These are phyloP conservation scores for Asterophora parasitica DNA, from an alignment of 768 basidiomycete genomes.

Conservation along the genomic window DNA sequence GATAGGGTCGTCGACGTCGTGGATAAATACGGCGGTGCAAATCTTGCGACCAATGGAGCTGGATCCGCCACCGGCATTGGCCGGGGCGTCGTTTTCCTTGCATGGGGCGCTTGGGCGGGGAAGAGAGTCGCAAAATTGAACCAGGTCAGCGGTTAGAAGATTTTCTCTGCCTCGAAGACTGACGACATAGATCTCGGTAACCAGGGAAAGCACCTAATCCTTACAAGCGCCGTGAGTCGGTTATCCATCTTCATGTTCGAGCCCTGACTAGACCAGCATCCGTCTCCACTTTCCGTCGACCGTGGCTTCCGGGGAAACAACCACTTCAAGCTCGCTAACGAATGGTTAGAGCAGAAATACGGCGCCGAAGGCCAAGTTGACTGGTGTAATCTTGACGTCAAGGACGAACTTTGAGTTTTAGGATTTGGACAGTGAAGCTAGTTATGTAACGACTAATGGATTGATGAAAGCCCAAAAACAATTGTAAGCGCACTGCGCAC, in stretches of 20 bases:
- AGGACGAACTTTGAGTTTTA: constrained; percentile 16
- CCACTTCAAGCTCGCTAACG: constrained; percentile 84
- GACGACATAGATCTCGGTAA: constrained; percentile 1
- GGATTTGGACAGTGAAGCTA: background rate
- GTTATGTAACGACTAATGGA: constrained; percentile 4
- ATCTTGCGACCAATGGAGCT: constrained; percentile 37
- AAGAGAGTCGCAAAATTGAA: constrained; percentile 77
- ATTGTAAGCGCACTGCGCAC: background rate
- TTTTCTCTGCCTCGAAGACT: background rate
- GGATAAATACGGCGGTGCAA: constrained; percentile 71
- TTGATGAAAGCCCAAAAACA: constrained; percentile 8
- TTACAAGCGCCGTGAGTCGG: constrained; percentile 64
- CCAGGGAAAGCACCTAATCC: constrained; percentile 76
- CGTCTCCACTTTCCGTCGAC: constrained; percentile 74
- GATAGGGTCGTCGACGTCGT: constrained; percentile 73
- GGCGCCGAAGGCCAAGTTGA: constrained; percentile 67
- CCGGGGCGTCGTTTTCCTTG: constrained; percentile 74
- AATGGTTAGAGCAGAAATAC: constrained; percentile 80
- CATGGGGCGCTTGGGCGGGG: constrained; percentile 86
- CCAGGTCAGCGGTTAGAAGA: constrained; percentile 41
- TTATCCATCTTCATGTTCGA: constrained; percentile 2
- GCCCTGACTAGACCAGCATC: constrained; percentile 51
- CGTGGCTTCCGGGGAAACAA: constrained; percentile 85
- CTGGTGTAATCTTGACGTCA: constrained; percentile 48
- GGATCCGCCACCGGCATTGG: constrained; percentile 46